Evolutionary conservation across 208 protist species (phyloP), one percentile per base, ranked within the genome.

Genomic region (Phytomonas francai): DNA sequence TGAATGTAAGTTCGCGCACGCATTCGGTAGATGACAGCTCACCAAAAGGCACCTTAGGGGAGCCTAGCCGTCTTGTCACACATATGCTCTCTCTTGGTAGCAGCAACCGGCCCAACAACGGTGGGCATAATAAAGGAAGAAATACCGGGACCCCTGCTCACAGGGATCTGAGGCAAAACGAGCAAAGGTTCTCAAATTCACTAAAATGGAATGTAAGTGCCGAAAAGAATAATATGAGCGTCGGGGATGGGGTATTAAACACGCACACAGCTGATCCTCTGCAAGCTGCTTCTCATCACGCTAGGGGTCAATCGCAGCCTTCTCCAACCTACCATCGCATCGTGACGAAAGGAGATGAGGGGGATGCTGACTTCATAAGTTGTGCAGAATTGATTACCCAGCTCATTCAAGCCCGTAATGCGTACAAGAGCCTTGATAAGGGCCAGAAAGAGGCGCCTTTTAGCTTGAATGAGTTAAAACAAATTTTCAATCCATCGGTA

Each of bases 401-500:
- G 36, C 71, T 89, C n/a, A 81, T 95, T 31, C 68, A 61, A 12
- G 42, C 84, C 11, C 76, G 90, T 12, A 81, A 89, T 67, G 51
- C 65, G 25, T 95, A 92, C 74, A 95, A 95, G 65, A 54, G 45
- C 6, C 72, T 79, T 14, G 90, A 92, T 65, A 88, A 93, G 67
- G 87, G 87, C 3, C 78, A 88, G 70, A 34, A 63, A 11, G 87
- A 91, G 76, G 36, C 33, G 11, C 68, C 59, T 8, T 34, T 84
- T 62, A 71, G 68, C 25, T 54, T 67, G 31, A 70, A 81, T 25
- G 73, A 82, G 64, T 30, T 81, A 16, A 73, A 83, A 25, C 60
- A 63, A 49, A 39, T 39, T 39, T 9, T 39, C 9, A 39, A 39
- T 39, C 34, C 9, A 39, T 39, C 34, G 34, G 6, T 39, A 39